Base-by-base conservation (phyloP, 148 eudicot genomes). In the Vaccinium darrowii region DNA sequence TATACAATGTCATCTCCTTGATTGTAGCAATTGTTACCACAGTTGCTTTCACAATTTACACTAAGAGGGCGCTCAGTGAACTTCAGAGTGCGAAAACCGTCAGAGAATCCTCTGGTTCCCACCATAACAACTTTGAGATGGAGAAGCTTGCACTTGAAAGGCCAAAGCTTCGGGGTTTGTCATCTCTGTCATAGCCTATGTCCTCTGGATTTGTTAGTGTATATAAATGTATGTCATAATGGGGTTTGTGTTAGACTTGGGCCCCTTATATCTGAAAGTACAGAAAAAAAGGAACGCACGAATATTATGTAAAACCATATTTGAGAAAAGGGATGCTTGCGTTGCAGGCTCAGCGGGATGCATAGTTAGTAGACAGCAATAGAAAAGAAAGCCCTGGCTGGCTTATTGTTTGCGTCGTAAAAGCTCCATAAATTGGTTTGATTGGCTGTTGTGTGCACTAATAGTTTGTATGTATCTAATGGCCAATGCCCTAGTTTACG, bases 1-100 rank as follows among this genome's bases (percentile, higher is more conserved):
- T 93, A 56, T 96, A 96, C 92, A 94, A 96, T 76, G 77, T 92
- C 43, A 89, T 94, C 39, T 96, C 99, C 82, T 90, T 96, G 88
- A 90, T 96, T 60, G 84, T 96, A 56, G 95, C 98, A 16, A 85
- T 93, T n/a, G 73, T 92, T 27, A 90, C 90, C n/a, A 91, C 89
- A 14, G 88, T 94, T 58, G 93, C 89, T 75, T 96, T 96, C 87
- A 94, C 99, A 19, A 47, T 94, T 14, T 96, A 96, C 79, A 91
- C 98, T 8, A 94, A 90, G 86, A 93, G 92, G 84, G 89, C 93
- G 12, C 84, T 96, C 69, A 90, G 89, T 21, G 92, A 93, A 60
- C 93, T 96, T 58, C 81, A 91, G 86, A 80, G 63, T 36, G 92
- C 87, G 36, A 98, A 89, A 80, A 85, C 71, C 69, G 81, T 76